Conservation (phyloP, 1,139 yeast genomes). For the Candida mesenterica region DNA sequence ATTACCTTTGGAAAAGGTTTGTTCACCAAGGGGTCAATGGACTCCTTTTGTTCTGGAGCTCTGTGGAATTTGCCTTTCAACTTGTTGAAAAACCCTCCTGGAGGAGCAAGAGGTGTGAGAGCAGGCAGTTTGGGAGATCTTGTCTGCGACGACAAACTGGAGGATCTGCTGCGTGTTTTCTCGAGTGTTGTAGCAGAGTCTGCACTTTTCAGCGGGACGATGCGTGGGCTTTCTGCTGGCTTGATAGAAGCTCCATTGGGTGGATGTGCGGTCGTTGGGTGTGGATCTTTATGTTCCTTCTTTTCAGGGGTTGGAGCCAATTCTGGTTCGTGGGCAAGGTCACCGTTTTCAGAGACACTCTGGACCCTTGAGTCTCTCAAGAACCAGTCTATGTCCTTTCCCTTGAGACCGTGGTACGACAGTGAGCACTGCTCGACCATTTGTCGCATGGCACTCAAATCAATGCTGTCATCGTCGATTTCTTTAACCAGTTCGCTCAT, state of each 20-base stretch:
- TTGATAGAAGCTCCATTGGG: too few species aligned
- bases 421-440: conserved; percentile 14
- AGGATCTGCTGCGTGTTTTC: neutral
- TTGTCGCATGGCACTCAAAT: conserved; percentile 15
- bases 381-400: conserved; percentile 50
- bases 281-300: too few species aligned
- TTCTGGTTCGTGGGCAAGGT: neutral
- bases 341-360: neutral
- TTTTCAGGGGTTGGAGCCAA: neutral
- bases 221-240: too few species aligned
- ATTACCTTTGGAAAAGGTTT: neutral
- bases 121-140: neutral
- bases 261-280: too few species aligned
- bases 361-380: conserved; percentile 30
- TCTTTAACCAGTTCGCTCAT: neutral
- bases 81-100: conserved; percentile 10
- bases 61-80: conserved; percentile 9
- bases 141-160: neutral
- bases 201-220: too few species aligned
- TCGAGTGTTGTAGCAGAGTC: too few species aligned
- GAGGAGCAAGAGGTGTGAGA: conserved; percentile 2
- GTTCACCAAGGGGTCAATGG: conserved; percentile 2
- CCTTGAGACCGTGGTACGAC: conserved; percentile 27
- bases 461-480: conserved; percentile 6
- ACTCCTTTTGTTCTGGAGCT: neutral